Conservation (phyloP, 352 stramenopile species). For the Phytophthora pinifolia region DNA sequence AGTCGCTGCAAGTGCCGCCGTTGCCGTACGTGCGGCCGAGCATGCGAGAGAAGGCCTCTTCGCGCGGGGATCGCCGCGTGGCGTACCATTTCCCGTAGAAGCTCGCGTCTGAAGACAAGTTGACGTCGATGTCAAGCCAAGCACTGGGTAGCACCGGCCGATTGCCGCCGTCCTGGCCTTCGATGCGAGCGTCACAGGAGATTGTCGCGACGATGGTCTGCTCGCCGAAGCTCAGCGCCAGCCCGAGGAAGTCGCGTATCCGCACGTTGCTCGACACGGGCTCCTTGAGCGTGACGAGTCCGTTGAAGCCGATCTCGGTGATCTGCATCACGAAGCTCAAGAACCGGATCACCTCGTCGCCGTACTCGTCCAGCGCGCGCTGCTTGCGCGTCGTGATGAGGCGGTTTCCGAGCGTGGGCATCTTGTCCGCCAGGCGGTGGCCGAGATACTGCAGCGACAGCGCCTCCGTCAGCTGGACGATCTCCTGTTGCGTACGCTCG, state of each 20-base stretch:
- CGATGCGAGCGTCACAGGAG: conserved; percentile 72
- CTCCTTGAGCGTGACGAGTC: conserved; percentile 55
- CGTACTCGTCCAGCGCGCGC: conserved; percentile 52
- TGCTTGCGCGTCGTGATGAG: conserved; percentile 37
- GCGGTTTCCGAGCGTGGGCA: conserved; percentile 35
- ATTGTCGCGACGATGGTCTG: conserved; percentile 60
- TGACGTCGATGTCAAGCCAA: conserved; percentile 55
- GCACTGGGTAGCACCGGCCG: conserved; percentile 54
- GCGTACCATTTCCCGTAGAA: conserved; percentile 39
- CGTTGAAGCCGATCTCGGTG: conserved; percentile 64
- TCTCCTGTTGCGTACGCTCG: conserved; percentile 50
- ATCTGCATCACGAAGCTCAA: conserved; percentile 71
- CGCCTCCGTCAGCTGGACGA: conserved; percentile 51
- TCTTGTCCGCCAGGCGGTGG: conserved; percentile 56
- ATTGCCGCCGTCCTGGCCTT: conserved; percentile 42
- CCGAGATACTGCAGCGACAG: conserved; percentile 68
- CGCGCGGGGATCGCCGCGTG: conserved; percentile 21
- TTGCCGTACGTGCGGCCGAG: conserved; percentile 35
- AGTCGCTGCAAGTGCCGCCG: conserved; percentile 17
- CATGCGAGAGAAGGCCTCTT: conserved; percentile 23
- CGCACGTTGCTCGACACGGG: conserved; percentile 63
- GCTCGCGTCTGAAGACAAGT: conserved; percentile 26
- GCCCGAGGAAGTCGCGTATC: conserved; percentile 68
- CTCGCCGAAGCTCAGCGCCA: conserved; percentile 52
- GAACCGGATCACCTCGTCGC: conserved; percentile 53